A percentile compares a stretch with the other conserved stretches of the same genome.
These are phyloP conservation scores for Athelia sp. DNA, from an alignment of 1,284 basidiomycete genomes.

Conservation along the genomic window DNA sequence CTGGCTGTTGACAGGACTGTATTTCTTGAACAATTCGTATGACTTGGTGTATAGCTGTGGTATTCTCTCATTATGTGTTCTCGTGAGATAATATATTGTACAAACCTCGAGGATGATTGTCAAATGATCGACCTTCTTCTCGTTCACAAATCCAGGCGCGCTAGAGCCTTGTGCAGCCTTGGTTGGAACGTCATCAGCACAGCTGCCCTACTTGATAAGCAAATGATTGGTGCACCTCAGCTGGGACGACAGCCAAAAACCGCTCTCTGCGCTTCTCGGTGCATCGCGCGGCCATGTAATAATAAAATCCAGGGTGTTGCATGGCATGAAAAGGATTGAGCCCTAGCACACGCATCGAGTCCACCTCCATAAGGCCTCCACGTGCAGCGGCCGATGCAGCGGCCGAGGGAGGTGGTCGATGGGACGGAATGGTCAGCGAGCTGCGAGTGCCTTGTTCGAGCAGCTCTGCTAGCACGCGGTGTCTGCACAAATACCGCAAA, in stretches of 20 bases:
- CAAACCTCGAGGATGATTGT: slow-evolving; percentile 76
- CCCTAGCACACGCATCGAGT: slow-evolving; percentile 49
- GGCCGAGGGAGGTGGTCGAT: slow-evolving; percentile 37
- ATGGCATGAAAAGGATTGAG: slow-evolving; percentile 69
- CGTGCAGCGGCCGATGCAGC: slow-evolving; percentile 22
- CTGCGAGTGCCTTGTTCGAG: slow-evolving; percentile 75
- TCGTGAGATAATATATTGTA: not conserved
- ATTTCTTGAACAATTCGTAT: slow-evolving; percentile 85
- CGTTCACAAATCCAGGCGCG: slow-evolving; percentile 71
- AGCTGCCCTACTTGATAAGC: not conserved
- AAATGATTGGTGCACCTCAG: slow-evolving; percentile 40
- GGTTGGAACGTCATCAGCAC: not conserved
- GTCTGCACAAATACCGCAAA: slow-evolving; percentile 34
- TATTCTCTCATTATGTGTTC: not conserved
- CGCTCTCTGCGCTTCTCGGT: slow-evolving; percentile 70
- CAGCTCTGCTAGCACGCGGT: slow-evolving; percentile 84
- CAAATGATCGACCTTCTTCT: slow-evolving; percentile 86
- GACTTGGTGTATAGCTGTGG: slow-evolving; percentile 82
- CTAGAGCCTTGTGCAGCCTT: not conserved
- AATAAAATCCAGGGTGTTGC: slow-evolving; percentile 89
- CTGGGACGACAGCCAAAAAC: slow-evolving; percentile 56
- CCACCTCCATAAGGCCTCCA: slow-evolving; percentile 39
- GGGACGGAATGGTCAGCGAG: slow-evolving; percentile 61
- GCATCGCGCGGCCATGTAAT: slow-evolving; percentile 81
- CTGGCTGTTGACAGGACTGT: slow-evolving; percentile 33